A percentile compares a stretch with the other conserved stretches of the same genome.
phyloP scores from a whole-genome alignment of 2,329 filamentous ascomycete species.

The Falciphora oryzae region DNA sequence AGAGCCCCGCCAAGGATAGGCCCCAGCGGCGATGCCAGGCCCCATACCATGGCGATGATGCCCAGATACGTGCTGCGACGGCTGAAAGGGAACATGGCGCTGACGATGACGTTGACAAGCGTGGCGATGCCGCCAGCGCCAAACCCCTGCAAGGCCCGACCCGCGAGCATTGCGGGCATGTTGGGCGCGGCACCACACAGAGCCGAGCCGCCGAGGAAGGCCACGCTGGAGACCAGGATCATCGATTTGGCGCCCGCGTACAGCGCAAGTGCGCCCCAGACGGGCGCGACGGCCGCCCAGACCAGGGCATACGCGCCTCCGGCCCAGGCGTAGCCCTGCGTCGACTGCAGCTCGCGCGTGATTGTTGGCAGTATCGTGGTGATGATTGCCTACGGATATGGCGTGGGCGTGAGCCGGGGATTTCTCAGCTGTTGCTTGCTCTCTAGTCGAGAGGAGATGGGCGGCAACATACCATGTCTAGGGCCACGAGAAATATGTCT shows the following conservation, averaged over 20 bases:
- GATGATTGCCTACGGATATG: too few species aligned
- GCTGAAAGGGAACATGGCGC: slow-evolving; percentile 31
- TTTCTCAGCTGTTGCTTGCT: too few species aligned
- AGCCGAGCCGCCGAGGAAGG: slow-evolving; percentile 50
- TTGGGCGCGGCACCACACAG: slow-evolving; percentile 44
- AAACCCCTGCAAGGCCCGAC: slow-evolving; percentile 49
- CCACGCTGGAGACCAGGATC: slow-evolving; percentile 40
- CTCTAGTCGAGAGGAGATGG: too few species aligned
- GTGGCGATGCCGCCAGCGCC: slow-evolving; percentile 53
- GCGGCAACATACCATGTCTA: too few species aligned
- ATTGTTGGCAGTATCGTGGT: too few species aligned
- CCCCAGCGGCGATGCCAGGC: slow-evolving; percentile 15
- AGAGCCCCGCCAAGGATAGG: slow-evolving; percentile 18
- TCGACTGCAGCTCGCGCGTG: too few species aligned
- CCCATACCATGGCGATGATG: slow-evolving; percentile 19
- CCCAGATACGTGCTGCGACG: slow-evolving; percentile 19
- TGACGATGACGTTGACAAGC: slow-evolving; percentile 52
- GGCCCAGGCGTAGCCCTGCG: too few species aligned
- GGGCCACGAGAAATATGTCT: too few species aligned
- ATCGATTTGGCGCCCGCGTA: slow-evolving; percentile 44
- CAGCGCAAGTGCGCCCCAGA: too few species aligned
- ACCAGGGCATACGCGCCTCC: too few species aligned
- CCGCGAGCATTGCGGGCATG: slow-evolving; percentile 48
- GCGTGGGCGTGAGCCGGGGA: too few species aligned
- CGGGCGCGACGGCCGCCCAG: too few species aligned